Evolutionary conservation across 768 basidiomycete genomes (phyloP).

Genomic region (Lentinula detonsa): DNA sequence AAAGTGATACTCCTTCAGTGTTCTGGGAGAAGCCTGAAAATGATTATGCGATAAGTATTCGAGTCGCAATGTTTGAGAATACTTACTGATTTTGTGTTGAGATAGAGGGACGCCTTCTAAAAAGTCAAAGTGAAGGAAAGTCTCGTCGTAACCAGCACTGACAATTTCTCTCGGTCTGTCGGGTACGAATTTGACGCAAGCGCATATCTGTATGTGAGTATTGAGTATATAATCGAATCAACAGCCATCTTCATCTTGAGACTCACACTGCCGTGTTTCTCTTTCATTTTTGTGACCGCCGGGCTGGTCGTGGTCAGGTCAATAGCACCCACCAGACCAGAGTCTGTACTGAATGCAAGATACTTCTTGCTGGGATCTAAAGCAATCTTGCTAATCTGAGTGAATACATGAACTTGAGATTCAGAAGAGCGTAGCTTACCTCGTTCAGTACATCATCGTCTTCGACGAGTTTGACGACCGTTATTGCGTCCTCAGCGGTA

Average conservation of each 20-base stretch:
- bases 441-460: constrained; percentile 63
- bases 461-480: constrained; percentile 38
- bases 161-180: constrained; percentile 65
- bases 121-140: constrained; percentile 64
- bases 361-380: constrained; percentile 48
- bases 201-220: constrained; percentile 52
- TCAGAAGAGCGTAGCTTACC: constrained; percentile 28
- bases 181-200: constrained; percentile 65
- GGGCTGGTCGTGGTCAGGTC: constrained; percentile 49
- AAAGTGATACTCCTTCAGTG: constrained; percentile 47
- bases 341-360: constrained; percentile 68
- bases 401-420: constrained; percentile 14
- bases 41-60: background rate
- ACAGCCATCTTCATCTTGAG: background rate
- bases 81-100: constrained; percentile 50
- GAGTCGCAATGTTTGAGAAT: background rate
- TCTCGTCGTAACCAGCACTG: constrained; percentile 72
- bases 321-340: constrained; percentile 60
- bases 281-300: constrained; percentile 50
- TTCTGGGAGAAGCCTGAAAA: constrained; percentile 19
- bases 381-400: constrained; percentile 51
- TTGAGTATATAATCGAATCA: background rate
- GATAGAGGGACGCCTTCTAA: constrained; percentile 51
- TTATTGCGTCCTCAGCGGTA: constrained; percentile 40
- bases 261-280: constrained; percentile 57